Evolutionary conservation across 352 stramenopile species (phyloP), one percentile per base, ranked within the genome.

Genomic region (Phytophthora meadii): DNA sequence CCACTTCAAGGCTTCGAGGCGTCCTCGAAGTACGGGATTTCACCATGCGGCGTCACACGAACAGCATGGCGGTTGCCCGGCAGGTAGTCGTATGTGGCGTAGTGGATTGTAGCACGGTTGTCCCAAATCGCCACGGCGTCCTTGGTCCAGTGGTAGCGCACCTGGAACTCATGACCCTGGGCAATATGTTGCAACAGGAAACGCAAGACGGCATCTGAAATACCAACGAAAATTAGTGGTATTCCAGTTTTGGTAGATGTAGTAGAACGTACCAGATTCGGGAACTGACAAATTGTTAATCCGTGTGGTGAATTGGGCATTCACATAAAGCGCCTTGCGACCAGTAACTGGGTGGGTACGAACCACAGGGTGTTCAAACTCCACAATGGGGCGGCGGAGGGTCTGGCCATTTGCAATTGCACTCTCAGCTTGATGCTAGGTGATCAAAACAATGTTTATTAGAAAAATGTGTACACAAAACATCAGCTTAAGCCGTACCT

Each of bases 361-460:
- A 22, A 84, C 61, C 12, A 84, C 63, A 2, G 76, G 72, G 57
- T 84, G 76, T 28, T 77, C 69, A 3, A 71, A 75, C 53, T 74
- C 72, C 12, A 78, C 72, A 12, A 61, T 50, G 7, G 65, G 59
- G 2, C 75, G 75, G 39, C 70, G 72, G 2, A 83, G 34, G 2
- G 53, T 79, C 3, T 66, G 34, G 6, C 72, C 75, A 1, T 54
- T 47, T 1, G 59, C 59, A 10, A 61, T 54, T 7, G 59, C 50
- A 10, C 25, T 44, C 39, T 61, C 59, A 4, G 59, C 50, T 61
- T 67, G 59, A 15, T 27, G 36, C 59, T 67, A 27, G 15, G 19
- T 61, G 46, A 19, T 22, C 12, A 51, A 34, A 8, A 9, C 5
- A 32, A 8, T 32, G 28, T 5, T 28, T 42, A 42, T 14, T 36